Conservation (phyloP, 805 yeast genomes). For the Ogataea nonfermentans region DNA sequence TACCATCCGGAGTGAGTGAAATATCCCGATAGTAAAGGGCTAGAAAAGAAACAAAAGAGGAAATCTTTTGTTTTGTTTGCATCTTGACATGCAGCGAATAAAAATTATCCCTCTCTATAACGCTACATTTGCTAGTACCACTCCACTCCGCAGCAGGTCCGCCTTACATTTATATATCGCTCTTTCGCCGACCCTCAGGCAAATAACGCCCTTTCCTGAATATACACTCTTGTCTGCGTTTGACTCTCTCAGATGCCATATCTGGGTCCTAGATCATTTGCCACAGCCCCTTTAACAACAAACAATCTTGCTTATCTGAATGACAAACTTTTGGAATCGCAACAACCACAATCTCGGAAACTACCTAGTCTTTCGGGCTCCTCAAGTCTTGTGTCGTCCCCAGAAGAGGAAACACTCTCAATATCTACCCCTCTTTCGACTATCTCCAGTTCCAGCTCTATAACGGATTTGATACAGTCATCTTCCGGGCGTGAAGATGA, state of each 20-base stretch:
- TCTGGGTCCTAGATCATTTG: conserved; percentile 36
- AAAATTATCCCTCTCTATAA: conserved; percentile 4
- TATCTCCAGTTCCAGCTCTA: conserved; percentile 21
- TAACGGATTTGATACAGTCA: conserved; percentile 12
- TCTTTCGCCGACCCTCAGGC: conserved; percentile 1
- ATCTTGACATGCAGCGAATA: conserved; percentile 4
- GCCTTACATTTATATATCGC: background rate
- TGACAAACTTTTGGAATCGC: conserved; percentile 20
- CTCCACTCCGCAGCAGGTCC: conserved; percentile 5
- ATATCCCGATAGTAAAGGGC: conserved; percentile 7
- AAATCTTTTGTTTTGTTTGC: conserved; percentile 10
- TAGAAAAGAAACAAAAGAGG: conserved; percentile 9
- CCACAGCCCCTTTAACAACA: conserved; percentile 35
- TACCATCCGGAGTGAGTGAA: background rate
- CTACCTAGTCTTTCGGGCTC: conserved; percentile 11
- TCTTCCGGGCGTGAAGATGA: conserved; percentile 5
- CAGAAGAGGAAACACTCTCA: conserved; percentile 24
- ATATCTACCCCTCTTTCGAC: conserved; percentile 31
- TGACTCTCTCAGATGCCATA: conserved; percentile 30
- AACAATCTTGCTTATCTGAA: conserved; percentile 33
- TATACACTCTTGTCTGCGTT: background rate
- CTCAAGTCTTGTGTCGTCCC: conserved; percentile 21
- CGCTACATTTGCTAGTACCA: conserved; percentile 10
- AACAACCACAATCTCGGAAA: conserved; percentile 3
- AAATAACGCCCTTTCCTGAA: conserved; percentile 5